These are phyloP conservation scores for Boletus reticulatus DNA, from an alignment of 768 basidiomycete species.

Conservation along the genomic window DNA sequence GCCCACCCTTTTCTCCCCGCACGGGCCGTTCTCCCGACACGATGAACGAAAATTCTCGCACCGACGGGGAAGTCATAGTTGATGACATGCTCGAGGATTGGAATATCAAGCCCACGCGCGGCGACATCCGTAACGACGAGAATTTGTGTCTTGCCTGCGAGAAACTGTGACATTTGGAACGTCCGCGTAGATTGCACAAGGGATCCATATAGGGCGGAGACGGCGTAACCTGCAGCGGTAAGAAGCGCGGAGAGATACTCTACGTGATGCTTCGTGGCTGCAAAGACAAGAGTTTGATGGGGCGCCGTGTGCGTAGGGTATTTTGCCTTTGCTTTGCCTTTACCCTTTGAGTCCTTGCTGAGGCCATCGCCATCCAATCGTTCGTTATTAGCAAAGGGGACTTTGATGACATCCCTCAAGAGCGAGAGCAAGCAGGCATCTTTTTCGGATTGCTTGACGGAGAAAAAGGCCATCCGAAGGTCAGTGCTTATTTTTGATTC, in stretches of 20 bases:
- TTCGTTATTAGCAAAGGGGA: constrained; percentile 53
- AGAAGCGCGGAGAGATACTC: constrained; percentile 87
- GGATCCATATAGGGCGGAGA: constrained; percentile 94
- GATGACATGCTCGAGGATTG: constrained; percentile 92
- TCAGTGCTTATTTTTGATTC: constrained; percentile 96
- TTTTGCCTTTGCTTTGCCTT: constrained; percentile 51
- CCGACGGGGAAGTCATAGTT: constrained; percentile 99
- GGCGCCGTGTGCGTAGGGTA: constrained; percentile 55
- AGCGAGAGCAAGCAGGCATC: constrained; percentile 85
- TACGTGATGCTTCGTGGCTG: constrained; percentile 97
- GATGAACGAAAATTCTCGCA: constrained; percentile 90
- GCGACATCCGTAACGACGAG: constrained; percentile 98
- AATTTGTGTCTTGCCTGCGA: constrained; percentile 72
- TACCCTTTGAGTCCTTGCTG: constrained; percentile 41
- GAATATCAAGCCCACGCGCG: constrained; percentile 97
- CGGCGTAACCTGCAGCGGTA: constrained; percentile 76
- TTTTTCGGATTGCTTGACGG: constrained; percentile 89
- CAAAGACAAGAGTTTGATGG: constrained; percentile 92
- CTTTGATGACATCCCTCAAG: constrained; percentile 82
- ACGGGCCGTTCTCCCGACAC: constrained; percentile 94
- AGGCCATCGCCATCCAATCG: constrained; percentile 21
- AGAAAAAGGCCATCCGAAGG: constrained; percentile 92
- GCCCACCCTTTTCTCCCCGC: constrained; percentile 96
- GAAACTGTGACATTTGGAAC: constrained; percentile 89
- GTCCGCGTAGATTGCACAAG: constrained; percentile 90